These are phyloP conservation scores for Rhodotorula glutinis DNA, from an alignment of 1,284 basidiomycete species.

Conservation along the genomic window DNA sequence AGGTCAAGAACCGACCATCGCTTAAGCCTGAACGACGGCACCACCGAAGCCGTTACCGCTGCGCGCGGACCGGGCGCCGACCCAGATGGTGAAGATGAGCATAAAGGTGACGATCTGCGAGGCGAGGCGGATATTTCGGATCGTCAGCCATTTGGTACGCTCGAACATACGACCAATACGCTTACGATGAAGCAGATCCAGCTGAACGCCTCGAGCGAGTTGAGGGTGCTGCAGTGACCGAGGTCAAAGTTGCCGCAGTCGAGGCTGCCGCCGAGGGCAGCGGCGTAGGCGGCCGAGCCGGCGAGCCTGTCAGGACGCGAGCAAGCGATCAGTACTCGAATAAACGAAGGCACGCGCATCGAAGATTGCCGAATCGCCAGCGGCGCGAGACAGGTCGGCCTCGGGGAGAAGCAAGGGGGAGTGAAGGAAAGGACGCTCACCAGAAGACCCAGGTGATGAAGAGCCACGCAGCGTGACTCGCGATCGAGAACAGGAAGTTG, in stretches of 20 bases:
- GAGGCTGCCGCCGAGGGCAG: slow-evolving; percentile 26
- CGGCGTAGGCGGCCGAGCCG: slow-evolving; percentile 39
- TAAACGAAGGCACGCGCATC: too few relatives aligned
- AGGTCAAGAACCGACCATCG: too few relatives aligned
- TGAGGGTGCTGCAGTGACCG: slow-evolving; percentile 38
- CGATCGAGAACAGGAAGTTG: slow-evolving; percentile 42
- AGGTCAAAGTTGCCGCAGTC: slow-evolving; percentile 21
- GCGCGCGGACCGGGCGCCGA: slow-evolving; percentile 36
- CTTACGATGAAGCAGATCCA: slow-evolving; percentile 42
- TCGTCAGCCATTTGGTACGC: not conserved
- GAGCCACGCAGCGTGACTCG: slow-evolving; percentile 33
- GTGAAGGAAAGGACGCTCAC: slow-evolving; percentile 9
- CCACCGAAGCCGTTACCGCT: slow-evolving; percentile 42
- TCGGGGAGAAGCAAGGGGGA: too few relatives aligned
- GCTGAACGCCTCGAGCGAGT: slow-evolving; percentile 40
- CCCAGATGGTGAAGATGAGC: slow-evolving; percentile 30
- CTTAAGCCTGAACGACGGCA: slow-evolving; percentile 30
- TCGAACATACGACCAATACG: not conserved
- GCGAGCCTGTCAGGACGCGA: slow-evolving; percentile 31
- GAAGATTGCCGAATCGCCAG: too few relatives aligned
- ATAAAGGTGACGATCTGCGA: slow-evolving; percentile 36
- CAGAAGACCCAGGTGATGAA: slow-evolving; percentile 43
- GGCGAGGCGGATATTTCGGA: too few relatives aligned
- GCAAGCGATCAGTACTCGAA: not conserved
- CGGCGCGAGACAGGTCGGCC: too few relatives aligned